Evolutionary conservation across 75 land plant species (phyloP), one percentile per base, ranked within the genome.

Genomic region (Pinus taeda): DNA sequence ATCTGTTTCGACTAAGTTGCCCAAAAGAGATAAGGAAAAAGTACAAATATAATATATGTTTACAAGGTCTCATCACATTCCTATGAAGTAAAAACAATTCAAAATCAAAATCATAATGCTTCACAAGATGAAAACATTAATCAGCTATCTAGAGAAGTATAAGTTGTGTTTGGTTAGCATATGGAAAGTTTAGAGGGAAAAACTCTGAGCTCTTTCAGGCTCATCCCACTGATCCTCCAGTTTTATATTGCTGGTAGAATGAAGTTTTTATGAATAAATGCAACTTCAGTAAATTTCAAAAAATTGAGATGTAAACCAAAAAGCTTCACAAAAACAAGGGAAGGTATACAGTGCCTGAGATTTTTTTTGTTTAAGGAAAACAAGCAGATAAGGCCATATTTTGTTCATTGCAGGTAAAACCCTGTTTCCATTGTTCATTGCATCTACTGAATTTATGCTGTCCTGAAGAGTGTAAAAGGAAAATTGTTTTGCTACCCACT

Each of bases 351-450:
- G 63, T 56, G 88, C 93, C 90, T 84, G 82, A 26, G 83, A 83
- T 45, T 83, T 80, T 59, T 57, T 85, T 61, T 82, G 79, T 61
- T 74, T 85, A 17, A 88, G 33, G 59, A 86, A 88, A 77, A 75
- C 66, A 61, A 90, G 77, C 83, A 90, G 57, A 53, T 82, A 79
- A 22, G 93, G 90, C 93, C 93, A 90, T 36, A 88, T 74, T 81
- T 84, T 90, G 74, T 90, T 90, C 86, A 88, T 78, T 60, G 93
- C 93, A 26, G 93, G 93, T 78, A 90, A 90, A 79, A 90, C 77
- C 63, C 83, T 78, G 64, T 88, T 90, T 73, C 84, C 93, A 74
- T 80, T 85, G 53, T 77, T 75, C 20, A 77, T 84, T 14, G 83
- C 87, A 21, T 85, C 88, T 63, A 79, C 75, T 29, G 79, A 75